Base-by-base conservation (phyloP, 2,329 filamentous ascomycete species). In the Trichoderma sp. region DNA sequence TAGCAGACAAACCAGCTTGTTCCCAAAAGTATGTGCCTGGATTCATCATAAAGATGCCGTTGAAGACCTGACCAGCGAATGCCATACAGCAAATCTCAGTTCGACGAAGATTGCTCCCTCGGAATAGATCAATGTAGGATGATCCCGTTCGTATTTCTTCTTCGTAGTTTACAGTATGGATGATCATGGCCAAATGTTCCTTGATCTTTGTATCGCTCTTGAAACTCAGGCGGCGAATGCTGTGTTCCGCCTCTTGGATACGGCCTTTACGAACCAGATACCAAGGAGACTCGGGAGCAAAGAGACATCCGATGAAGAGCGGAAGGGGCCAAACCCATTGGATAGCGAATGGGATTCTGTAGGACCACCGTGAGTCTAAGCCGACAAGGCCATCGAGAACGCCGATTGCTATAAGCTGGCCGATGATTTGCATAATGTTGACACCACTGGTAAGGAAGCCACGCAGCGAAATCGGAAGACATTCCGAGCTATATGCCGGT, bases 301-400 rank as follows among this genome's bases (percentile, higher is more conserved):
- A 85, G 6, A 80, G 75, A 1, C 87, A 80, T 2, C 82, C 79
- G 0, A 85, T 77, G 3, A 88, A 76, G 2, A 89, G 80, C 1
- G 85, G 80, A 1, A 84, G 80, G 0, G 87, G 86, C 84, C 86
- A 89, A 4, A 84, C 78, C 87, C 88, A 89, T 76, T 89, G 87
- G 0, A 88, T 71, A 0, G 83, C 87, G 67, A 87, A 89, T 0
- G 87, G 87, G 8, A 85, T 86, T 4, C 84, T 82, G 78, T 86
- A 89, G 0, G 85, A 84, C 85, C 85, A 88, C 29, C 87, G 78
- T 2, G 83, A 78, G 0, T 80, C 77, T n/a, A 82, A 81, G 41
- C 80, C 75, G 59, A 80, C 77, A 18, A 82, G 75, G 4, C 80
- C 79, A 11, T 79, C 74, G 65, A 82, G 72, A 8, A 83, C 76